Conservation (phyloP, 352 stramenopile genomes). For the Globisporangium splendens region DNA sequence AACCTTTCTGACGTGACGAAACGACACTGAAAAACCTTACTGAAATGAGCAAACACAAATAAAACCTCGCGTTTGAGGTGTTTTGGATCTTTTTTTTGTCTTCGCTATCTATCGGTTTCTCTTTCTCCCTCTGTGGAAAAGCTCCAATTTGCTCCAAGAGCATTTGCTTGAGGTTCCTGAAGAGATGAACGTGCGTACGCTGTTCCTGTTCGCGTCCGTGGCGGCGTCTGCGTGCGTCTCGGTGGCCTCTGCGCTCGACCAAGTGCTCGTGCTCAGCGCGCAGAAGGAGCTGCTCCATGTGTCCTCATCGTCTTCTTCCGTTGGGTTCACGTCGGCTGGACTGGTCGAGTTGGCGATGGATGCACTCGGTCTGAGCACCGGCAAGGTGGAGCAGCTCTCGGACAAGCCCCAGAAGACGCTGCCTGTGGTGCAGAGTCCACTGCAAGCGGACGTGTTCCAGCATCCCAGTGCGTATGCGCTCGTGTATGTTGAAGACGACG, state of each 20-base stretch:
- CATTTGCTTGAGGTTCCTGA: background rate
- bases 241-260: slow-evolving; percentile 10
- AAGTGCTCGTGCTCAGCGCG: slow-evolving; percentile 29
- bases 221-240: slow-evolving; percentile 3
- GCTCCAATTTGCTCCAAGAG: background rate
- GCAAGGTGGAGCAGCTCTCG: slow-evolving; percentile 12
- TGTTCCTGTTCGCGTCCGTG: background rate
- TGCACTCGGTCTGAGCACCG: slow-evolving; percentile 27
- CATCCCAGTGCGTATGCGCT: slow-evolving; percentile 30
- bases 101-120: background rate
- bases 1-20: too few species aligned
- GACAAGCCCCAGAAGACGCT: background rate
- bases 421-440: slow-evolving; percentile 8
- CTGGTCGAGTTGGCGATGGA: slow-evolving; percentile 36
- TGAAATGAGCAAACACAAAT: too few species aligned
- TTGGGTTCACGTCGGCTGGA: slow-evolving; percentile 25
- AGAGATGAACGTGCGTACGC: slow-evolving; percentile 1
- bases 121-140: background rate
- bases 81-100: slow-evolving; percentile 3
- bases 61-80: background rate
- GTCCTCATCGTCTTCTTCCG: background rate
- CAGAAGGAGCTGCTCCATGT: slow-evolving; percentile 19
- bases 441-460: slow-evolving; percentile 44
- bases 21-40: too few species aligned
- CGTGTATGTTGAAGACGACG: slow-evolving; percentile 26